Evolutionary conservation across 768 basidiomycete genomes (phyloP).

Genomic region (Filobasidium floriforme): DNA sequence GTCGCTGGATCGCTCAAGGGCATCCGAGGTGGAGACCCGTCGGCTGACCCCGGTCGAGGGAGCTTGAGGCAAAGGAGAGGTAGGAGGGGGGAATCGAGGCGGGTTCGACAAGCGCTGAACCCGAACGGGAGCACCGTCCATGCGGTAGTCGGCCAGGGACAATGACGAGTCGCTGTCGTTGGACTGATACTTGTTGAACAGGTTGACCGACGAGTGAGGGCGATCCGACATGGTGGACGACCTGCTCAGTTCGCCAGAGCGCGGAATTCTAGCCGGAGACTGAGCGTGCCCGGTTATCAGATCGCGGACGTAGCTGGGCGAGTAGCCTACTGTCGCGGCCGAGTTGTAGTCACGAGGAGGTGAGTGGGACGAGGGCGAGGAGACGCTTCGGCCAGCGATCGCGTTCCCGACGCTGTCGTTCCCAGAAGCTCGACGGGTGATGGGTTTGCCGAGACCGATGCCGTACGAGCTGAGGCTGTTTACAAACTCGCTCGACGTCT

Average conservation of each 20-base stretch:
- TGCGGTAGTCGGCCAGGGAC: not conserved
- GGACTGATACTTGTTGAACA: slow-evolving; percentile 5
- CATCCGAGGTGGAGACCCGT: not conserved
- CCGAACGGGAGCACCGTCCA: not conserved
- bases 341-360: not conserved
- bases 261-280: slow-evolving; percentile 7
- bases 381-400: slow-evolving; percentile 6
- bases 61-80: slow-evolving; percentile 8
- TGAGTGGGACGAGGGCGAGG: not conserved
- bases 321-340: not conserved
- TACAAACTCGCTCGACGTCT: not conserved
- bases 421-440: not conserved
- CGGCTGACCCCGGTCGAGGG: not conserved
- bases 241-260: slow-evolving; percentile 11
- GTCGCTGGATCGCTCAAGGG: not conserved
- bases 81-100: slow-evolving; percentile 14
- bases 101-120: slow-evolving; percentile 14
- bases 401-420: not conserved
- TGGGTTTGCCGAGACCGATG: not conserved
- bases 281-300: slow-evolving; percentile 5
- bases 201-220: slow-evolving; percentile 6
- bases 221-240: slow-evolving; percentile 16
- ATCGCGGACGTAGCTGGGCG: slow-evolving; percentile 3
- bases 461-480: slow-evolving; percentile 6
- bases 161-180: slow-evolving; percentile 5